Conservation (phyloP, 768 basidiomycete species). For the Amanita pallidorosea region DNA sequence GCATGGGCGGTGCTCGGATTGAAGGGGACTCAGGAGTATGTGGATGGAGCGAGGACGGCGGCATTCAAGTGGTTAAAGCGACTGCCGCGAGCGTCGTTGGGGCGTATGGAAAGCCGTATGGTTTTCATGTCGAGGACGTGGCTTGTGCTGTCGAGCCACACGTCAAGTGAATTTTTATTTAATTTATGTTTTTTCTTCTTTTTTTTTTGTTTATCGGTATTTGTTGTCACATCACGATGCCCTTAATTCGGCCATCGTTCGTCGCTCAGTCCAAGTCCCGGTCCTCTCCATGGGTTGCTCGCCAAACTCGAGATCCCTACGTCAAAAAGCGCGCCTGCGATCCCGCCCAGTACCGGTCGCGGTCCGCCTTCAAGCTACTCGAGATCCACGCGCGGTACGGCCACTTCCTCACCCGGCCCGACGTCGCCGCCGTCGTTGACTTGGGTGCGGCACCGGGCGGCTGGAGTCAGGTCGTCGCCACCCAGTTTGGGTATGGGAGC, state of each 20-base stretch:
- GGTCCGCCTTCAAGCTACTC: slow-evolving; percentile 87
- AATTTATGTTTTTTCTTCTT: too few relatives aligned
- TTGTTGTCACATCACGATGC: too few relatives aligned
- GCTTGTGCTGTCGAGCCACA: neutral
- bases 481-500: slow-evolving; percentile 42
- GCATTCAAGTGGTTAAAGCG: neutral
- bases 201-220: too few relatives aligned
- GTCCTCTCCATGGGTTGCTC: slow-evolving; percentile 56
- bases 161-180: too few relatives aligned
- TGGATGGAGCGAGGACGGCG: neutral
- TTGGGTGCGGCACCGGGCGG: slow-evolving; percentile 90
- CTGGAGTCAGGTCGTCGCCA: slow-evolving; percentile 82
- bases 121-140: neutral
- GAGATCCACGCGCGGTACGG: slow-evolving; percentile 58
- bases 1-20: neutral
- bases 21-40: neutral
- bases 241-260: too few relatives aligned
- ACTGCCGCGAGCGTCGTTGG: neutral
- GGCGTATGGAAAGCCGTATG: neutral
- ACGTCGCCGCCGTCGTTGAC: slow-evolving; percentile 65
- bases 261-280: slow-evolving; percentile 16
- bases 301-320: slow-evolving; percentile 65
- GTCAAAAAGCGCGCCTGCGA: slow-evolving; percentile 39
- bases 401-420: slow-evolving; percentile 35
- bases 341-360: slow-evolving; percentile 55